These are phyloP conservation scores for Stereum hirsutum DNA, from an alignment of 1,284 basidiomycete genomes.

Conservation along the genomic window DNA sequence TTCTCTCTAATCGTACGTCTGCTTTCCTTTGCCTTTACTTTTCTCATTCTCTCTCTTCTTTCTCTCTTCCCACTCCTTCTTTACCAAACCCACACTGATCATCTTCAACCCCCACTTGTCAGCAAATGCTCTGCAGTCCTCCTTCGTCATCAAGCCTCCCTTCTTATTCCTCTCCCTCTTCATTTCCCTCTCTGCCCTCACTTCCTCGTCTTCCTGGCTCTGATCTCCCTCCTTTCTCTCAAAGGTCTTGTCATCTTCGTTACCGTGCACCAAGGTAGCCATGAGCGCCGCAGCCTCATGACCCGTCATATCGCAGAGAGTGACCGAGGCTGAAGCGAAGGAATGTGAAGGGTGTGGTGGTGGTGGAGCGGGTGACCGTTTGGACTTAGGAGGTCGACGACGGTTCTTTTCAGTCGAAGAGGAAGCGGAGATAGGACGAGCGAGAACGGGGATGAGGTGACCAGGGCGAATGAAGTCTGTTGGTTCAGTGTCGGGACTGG, in stretches of 20 bases:
- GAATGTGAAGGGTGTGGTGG: too few species aligned
- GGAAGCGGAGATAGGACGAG: slow-evolving; percentile 79
- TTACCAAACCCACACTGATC: slow-evolving; percentile 85
- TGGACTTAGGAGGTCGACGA: too few species aligned
- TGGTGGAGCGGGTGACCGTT: too few species aligned
- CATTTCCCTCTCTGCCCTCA: too few species aligned
- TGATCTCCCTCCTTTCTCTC: too few species aligned
- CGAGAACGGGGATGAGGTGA: slow-evolving; percentile 90
- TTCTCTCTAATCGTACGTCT: too few species aligned
- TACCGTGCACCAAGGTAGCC: slow-evolving; percentile 94
- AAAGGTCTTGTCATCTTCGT: slow-evolving; percentile 83
- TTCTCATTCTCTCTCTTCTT: too few species aligned
- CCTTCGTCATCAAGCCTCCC: slow-evolving; percentile 95
- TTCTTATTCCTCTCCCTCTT: too few species aligned
- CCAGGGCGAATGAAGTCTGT: slow-evolving; percentile 88
- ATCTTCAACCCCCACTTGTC: slow-evolving; percentile 86
- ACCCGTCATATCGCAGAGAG: slow-evolving; percentile 77
- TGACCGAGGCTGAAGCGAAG: slow-evolving; percentile 89
- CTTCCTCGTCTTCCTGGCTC: too few species aligned
- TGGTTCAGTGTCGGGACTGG: slow-evolving; percentile 44
- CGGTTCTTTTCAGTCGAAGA: slow-evolving; percentile 81
- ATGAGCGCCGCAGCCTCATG: slow-evolving; percentile 79
- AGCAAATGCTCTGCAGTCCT: slow-evolving; percentile 90
- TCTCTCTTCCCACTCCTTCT: slow-evolving; percentile 29
- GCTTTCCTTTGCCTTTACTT: too few species aligned